Evolutionary conservation across 768 basidiomycete species (phyloP).

Genomic region (Porphyrellus cyaneotinctus): DNA sequence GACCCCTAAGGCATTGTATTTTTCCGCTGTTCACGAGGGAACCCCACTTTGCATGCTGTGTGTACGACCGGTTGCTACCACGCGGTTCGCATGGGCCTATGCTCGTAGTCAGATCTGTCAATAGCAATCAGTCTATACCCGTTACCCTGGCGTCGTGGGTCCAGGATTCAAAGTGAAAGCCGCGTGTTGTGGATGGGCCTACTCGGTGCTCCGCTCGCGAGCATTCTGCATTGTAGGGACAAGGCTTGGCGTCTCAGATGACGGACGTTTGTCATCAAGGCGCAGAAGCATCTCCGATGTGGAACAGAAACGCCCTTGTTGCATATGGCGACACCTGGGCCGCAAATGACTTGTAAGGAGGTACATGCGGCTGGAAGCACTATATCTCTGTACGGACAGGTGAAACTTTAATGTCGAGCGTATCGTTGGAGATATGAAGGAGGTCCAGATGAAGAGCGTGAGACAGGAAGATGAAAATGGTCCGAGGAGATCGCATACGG

Average conservation of each 20-base stretch:
- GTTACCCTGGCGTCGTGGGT: not conserved
- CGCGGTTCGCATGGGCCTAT: not conserved
- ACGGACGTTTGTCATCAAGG: not conserved
- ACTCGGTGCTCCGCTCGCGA: not conserved
- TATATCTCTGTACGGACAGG: not conserved
- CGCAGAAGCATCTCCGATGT: not conserved
- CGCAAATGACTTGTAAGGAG: slow-evolving; percentile 7
- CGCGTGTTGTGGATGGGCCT: not conserved
- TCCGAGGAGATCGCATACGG: slow-evolving; percentile 25
- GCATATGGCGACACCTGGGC: not conserved
- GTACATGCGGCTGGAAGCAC: slow-evolving; percentile 10
- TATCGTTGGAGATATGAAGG: slow-evolving; percentile 17
- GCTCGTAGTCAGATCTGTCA: not conserved
- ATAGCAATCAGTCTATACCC: not conserved
- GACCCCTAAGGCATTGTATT: too few relatives aligned
- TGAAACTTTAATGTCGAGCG: slow-evolving; percentile 17
- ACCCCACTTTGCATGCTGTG: not conserved
- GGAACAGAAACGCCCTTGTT: slow-evolving; percentile 1
- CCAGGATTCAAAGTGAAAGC: not conserved
- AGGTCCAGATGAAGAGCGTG: slow-evolving; percentile 1
- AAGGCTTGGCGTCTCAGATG: slow-evolving; percentile 6
- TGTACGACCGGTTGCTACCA: not conserved
- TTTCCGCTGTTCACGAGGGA: too few relatives aligned
- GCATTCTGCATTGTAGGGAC: not conserved
- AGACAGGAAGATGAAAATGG: slow-evolving; percentile 1